Evolutionary conservation across 2,329 filamentous ascomycete genomes (phyloP).

Genomic region (Pseudogymnoascus sp.): DNA sequence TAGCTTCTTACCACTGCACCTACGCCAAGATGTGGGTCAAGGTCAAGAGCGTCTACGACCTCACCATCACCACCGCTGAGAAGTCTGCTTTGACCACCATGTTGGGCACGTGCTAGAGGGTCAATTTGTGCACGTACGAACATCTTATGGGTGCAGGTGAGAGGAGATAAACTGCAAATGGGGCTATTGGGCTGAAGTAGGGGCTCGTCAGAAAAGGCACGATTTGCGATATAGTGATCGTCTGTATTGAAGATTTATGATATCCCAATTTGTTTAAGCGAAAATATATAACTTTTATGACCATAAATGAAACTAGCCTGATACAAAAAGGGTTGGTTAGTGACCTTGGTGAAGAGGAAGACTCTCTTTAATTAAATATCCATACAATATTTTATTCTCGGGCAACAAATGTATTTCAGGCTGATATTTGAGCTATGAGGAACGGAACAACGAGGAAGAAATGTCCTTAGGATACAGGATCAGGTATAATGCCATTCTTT

Average conservation of each 20-base stretch:
- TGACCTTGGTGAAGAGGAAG: neutral
- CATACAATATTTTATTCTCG: too few species aligned
- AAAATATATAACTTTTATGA: neutral
- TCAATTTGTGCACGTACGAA: neutral
- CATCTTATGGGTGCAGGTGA: neutral
- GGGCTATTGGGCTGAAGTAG: neutral
- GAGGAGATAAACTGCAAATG: neutral
- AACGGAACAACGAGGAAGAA: neutral
- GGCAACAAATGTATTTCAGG: neutral
- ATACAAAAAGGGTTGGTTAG: neutral
- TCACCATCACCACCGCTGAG: slow-evolving; percentile 65
- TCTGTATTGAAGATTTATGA: slow-evolving; percentile 1
- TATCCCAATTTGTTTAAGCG: neutral
- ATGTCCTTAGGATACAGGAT: neutral
- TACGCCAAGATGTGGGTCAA: slow-evolving; percentile 68
- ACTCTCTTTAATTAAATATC: too few species aligned
- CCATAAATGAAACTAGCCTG: neutral
- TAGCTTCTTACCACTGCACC: slow-evolving; percentile 61
- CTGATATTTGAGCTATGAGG: neutral
- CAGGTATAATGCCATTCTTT: neutral
- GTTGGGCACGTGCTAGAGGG: slow-evolving; percentile 51
- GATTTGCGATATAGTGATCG: neutral
- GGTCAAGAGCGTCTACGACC: slow-evolving; percentile 64
- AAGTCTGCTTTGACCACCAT: slow-evolving; percentile 58
- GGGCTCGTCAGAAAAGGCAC: neutral